Conservation (phyloP, 257 asterid genomes). For the Mentha longifolia region DNA sequence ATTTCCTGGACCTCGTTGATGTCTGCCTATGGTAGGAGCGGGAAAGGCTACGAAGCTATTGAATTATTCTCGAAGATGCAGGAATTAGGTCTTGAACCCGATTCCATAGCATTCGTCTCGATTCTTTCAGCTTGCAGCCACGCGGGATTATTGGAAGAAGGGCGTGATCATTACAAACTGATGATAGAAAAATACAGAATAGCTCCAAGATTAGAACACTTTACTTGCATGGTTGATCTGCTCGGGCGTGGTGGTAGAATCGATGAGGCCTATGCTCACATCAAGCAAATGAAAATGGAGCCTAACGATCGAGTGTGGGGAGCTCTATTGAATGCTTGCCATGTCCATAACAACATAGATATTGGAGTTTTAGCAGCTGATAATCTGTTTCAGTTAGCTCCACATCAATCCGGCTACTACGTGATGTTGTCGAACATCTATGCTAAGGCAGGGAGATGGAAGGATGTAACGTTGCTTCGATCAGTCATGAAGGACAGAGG, state of each 20-base stretch:
- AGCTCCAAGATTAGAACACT: conserved; percentile 79
- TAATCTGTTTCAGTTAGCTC: conserved; percentile 71
- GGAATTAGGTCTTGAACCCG: conserved; percentile 60
- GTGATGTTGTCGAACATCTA: conserved; percentile 80
- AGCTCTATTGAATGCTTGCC: conserved; percentile 77
- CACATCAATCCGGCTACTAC: conserved; percentile 77
- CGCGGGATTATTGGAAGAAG: conserved; percentile 72
- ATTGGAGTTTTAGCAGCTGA: conserved; percentile 87
- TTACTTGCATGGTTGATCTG: conserved; percentile 85
- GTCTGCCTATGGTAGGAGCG: conserved; percentile 84
- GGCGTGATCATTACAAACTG: conserved; percentile 51
- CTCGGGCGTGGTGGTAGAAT: conserved; percentile 78
- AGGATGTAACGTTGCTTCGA: conserved; percentile 66
- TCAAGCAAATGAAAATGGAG: conserved; percentile 60
- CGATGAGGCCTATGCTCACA: conserved; percentile 67
- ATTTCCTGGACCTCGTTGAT: conserved; percentile 93
- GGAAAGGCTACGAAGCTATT: conserved; percentile 72
- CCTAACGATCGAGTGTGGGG: conserved; percentile 92
- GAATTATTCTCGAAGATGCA: conserved; percentile 64
- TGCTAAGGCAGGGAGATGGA: conserved; percentile 92
- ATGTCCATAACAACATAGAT: conserved; percentile 68
- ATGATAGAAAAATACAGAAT: conserved; percentile 68
- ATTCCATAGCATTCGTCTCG: conserved; percentile 86
- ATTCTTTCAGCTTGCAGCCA: conserved; percentile 95
- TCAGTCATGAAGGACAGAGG: conserved; percentile 71